These are phyloP conservation scores for Colletotrichum lindemuthianum DNA, from an alignment of 2,329 filamentous ascomycete genomes.

Conservation along the genomic window DNA sequence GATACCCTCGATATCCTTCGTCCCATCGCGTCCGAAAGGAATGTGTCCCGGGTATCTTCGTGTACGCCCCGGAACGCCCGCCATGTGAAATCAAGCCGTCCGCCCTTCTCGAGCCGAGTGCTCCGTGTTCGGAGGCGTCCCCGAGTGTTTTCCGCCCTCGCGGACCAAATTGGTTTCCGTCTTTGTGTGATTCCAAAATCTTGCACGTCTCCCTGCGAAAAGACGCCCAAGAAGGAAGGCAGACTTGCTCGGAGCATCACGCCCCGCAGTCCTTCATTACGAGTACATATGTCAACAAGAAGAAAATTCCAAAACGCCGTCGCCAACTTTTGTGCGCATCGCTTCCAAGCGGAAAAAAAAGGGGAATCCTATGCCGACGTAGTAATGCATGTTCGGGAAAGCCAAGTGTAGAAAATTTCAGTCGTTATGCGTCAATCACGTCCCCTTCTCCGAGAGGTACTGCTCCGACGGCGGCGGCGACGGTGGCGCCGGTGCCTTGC, in stretches of 20 bases:
- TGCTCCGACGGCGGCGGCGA: constrained; percentile 4
- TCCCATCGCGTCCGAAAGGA: neutral
- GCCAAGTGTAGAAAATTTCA: neutral
- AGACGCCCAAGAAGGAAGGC: too few relatives aligned
- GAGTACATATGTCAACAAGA: constrained; percentile 2
- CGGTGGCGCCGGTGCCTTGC: constrained; percentile 4
- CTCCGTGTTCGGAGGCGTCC: neutral
- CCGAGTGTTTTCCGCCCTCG: neutral
- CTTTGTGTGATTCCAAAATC: neutral
- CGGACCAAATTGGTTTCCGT: neutral
- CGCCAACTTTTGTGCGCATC: constrained; percentile 28
- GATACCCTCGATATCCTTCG: neutral
- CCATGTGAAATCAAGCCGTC: constrained; percentile 8
- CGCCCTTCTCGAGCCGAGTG: neutral
- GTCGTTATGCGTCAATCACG: constrained; percentile 16
- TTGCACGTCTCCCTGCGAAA: too few relatives aligned
- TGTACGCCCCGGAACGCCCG: constrained; percentile 33
- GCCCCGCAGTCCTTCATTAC: constrained; percentile 3
- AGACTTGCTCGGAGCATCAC: too few relatives aligned
- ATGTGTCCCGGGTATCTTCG: constrained; percentile 23
- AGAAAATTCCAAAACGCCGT: constrained; percentile 14
- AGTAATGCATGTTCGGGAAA: constrained; percentile 10
- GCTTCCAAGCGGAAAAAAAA: constrained; percentile 28
- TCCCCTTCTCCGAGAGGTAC: constrained; percentile 25
- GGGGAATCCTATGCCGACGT: constrained; percentile 16